Evolutionary conservation across 2,329 filamentous ascomycete species (phyloP).

Genomic region (Eutypella sp.): DNA sequence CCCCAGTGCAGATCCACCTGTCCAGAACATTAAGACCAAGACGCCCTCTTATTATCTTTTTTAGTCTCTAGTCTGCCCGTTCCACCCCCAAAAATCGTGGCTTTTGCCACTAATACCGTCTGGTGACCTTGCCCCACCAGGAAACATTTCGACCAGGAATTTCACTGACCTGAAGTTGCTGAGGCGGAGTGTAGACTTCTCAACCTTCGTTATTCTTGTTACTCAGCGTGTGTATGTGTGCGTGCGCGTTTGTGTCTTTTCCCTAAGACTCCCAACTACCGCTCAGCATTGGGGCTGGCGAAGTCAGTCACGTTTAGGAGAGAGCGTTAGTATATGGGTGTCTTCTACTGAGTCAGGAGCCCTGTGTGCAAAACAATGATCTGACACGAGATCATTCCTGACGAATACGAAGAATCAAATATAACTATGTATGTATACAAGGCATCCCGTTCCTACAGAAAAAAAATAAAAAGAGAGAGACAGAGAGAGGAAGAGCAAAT

Average conservation of each 20-base stretch:
- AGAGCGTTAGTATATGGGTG: neutral
- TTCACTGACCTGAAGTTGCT: constrained; percentile 19
- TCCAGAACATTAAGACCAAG: neutral
- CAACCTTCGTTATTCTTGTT: constrained; percentile 16
- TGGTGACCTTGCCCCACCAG: constrained; percentile 25
- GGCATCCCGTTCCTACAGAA: too few species aligned
- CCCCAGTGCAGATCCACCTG: neutral
- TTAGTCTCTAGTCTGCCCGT: constrained; percentile 22
- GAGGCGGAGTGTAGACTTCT: constrained; percentile 17
- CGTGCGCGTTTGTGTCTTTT: neutral
- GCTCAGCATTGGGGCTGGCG: neutral
- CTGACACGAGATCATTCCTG: constrained; percentile 19
- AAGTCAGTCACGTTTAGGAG: neutral
- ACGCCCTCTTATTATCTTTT: constrained; percentile 3
- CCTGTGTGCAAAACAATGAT: constrained; percentile 20
- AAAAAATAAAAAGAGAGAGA: neutral
- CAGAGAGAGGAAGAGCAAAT: neutral
- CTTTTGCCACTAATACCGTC: constrained; percentile 27
- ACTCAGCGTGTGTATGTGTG: too few species aligned
- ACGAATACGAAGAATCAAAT: constrained; percentile 1
- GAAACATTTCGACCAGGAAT: constrained; percentile 14
- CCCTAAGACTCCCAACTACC: neutral
- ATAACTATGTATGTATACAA: constrained; percentile 27
- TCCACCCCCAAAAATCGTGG: constrained; percentile 17
- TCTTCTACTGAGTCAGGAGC: neutral